These are phyloP conservation scores for Zygosaccharomyces sapae DNA, from an alignment of 1,139 yeast species.

Conservation along the genomic window DNA sequence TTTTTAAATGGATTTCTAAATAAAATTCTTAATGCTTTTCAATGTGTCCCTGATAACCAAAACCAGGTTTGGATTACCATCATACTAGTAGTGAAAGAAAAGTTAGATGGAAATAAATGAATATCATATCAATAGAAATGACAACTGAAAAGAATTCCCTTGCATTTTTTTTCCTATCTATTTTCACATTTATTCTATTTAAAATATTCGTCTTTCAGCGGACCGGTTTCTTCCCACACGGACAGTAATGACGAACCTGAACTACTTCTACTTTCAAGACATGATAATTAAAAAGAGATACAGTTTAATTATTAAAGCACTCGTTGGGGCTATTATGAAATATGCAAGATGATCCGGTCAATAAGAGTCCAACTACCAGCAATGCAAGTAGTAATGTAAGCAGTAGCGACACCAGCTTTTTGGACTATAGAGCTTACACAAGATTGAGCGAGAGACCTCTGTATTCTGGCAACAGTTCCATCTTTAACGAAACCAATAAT, in stretches of 20 bases:
- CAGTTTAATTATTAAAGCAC: not conserved
- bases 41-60: too few species aligned
- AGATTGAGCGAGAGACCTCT: conserved; percentile 10
- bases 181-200: too few species aligned
- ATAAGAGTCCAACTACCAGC: conserved; percentile 7
- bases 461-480: not conserved
- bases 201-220: too few species aligned
- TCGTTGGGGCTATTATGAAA: conserved; percentile 11
- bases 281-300: not conserved
- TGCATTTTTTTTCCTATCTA: too few species aligned
- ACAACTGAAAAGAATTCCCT: too few species aligned
- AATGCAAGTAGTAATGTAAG: conserved; percentile 9
- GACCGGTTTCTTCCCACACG: too few species aligned
- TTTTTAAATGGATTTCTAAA: too few species aligned
- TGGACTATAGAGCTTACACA: conserved; percentile 14
- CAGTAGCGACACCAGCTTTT: conserved; percentile 9
- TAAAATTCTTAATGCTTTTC: too few species aligned
- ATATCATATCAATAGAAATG: too few species aligned
- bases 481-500: not conserved
- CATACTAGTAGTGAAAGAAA: too few species aligned
- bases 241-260: not conserved
- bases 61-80: too few species aligned
- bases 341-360: conserved; percentile 14
- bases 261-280: not conserved
- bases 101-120: too few species aligned